Percentiles rank a stretch among this genome's conserved stretches.
Evolutionary conservation across 2,329 filamentous ascomycete species (phyloP).

Genomic region (Capronia epimyces): DNA sequence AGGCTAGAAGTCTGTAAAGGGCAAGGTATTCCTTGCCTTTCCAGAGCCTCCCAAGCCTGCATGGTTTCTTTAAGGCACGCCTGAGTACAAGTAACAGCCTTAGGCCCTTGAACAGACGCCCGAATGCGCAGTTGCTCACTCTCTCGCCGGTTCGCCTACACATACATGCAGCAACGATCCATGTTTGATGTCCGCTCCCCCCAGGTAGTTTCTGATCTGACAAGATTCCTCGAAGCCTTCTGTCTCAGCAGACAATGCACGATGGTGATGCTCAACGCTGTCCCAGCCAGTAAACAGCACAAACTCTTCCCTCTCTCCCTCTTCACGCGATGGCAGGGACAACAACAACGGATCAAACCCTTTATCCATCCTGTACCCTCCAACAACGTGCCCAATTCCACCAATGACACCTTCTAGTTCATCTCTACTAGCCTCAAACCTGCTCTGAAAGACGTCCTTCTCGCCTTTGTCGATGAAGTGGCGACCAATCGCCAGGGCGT

Average conservation of each 20-base stretch:
- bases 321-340: background rate
- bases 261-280: conserved; percentile 34
- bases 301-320: conserved; percentile 37
- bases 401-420: conserved; percentile 21
- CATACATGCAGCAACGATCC: conserved; percentile 10
- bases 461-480: too few relatives aligned
- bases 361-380: conserved; percentile 40
- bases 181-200: conserved; percentile 32
- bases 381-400: conserved; percentile 31
- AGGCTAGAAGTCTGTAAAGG: too few relatives aligned
- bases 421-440: too few relatives aligned
- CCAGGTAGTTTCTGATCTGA: conserved; percentile 27
- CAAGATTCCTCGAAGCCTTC: conserved; percentile 33
- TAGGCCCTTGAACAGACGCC: too few relatives aligned
- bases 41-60: too few relatives aligned
- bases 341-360: conserved; percentile 17
- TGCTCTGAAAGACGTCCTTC: too few relatives aligned
- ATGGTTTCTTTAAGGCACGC: too few relatives aligned
- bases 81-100: too few relatives aligned
- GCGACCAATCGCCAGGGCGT: too few relatives aligned
- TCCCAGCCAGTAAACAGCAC: conserved; percentile 41
- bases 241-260: conserved; percentile 34
- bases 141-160: background rate
- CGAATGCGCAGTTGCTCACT: background rate
- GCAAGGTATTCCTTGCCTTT: too few relatives aligned